Conservation (phyloP, 2,329 filamentous ascomycete species). For the Xylariaceae sp. region DNA sequence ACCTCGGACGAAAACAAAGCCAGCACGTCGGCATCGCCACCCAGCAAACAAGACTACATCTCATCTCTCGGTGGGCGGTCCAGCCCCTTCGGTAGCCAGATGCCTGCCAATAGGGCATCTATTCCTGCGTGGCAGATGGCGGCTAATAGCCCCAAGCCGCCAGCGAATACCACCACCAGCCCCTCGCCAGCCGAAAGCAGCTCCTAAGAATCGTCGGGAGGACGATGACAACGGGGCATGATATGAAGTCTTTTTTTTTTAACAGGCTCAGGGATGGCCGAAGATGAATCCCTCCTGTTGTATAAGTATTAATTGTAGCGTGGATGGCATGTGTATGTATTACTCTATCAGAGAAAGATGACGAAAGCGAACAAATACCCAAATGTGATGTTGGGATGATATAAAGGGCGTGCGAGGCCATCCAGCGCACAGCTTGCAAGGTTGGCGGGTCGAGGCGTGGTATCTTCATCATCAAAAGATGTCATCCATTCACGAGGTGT, state of each 20-base stretch:
- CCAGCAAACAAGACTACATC: conserved; percentile 32
- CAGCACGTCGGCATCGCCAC: conserved; percentile 19
- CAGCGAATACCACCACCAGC: conserved; percentile 12
- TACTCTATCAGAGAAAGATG: background rate
- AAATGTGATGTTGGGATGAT: background rate
- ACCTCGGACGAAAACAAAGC: conserved; percentile 29
- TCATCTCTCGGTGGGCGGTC: conserved; percentile 38
- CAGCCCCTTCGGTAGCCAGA: conserved; percentile 49
- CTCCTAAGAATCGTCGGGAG: conserved; percentile 14
- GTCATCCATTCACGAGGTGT: background rate
- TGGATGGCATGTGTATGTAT: background rate
- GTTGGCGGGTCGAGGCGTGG: background rate
- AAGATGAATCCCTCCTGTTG: background rate
- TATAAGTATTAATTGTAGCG: background rate
- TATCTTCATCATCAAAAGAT: background rate
- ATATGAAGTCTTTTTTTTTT: background rate
- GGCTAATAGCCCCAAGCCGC: conserved; percentile 45
- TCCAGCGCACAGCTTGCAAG: background rate
- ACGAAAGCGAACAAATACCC: background rate
- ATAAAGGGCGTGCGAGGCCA: background rate
- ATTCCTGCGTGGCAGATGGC: conserved; percentile 81
- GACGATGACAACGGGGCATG: background rate
- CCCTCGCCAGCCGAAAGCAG: conserved; percentile 26
- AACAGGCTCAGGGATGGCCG: background rate
- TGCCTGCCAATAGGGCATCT: conserved; percentile 55